A percentile compares a stretch with the other conserved stretches of the same genome.
phyloP scores from a whole-genome alignment of 2,329 filamentous ascomycete species.

The Cadophora sp. region DNA sequence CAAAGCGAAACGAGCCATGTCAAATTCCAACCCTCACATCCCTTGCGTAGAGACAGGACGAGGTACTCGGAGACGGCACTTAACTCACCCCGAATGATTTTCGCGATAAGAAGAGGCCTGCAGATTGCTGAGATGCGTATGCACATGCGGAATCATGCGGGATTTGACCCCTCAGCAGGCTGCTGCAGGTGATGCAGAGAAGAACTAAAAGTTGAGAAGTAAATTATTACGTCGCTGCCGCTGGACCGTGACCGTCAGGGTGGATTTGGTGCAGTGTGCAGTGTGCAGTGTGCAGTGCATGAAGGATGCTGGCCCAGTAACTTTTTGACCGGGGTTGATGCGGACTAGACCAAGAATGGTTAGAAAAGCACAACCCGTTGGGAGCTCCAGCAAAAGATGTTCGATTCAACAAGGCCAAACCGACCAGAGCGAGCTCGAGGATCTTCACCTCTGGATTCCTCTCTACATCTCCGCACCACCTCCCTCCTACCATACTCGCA shows the following conservation, averaged over 20 bases:
- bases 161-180: slow-evolving; percentile 4
- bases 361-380: slow-evolving; percentile 18
- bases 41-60: too few relatives aligned
- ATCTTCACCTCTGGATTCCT: slow-evolving; percentile 23
- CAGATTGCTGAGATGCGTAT: slow-evolving; percentile 25
- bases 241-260: slow-evolving; percentile 13
- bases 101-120: slow-evolving; percentile 13
- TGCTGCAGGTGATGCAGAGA: neutral
- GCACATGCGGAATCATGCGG: slow-evolving; percentile 11
- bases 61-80: neutral
- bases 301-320: neutral
- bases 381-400: slow-evolving; percentile 16
- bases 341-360: neutral
- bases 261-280: slow-evolving; percentile 16
- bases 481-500: slow-evolving; percentile 17
- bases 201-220: neutral
- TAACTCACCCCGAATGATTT: slow-evolving; percentile 9
- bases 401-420: slow-evolving; percentile 19
- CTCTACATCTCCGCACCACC: slow-evolving; percentile 22
- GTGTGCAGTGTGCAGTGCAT: neutral
- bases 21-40: neutral
- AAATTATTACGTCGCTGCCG: slow-evolving; percentile 21
- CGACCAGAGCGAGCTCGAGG: slow-evolving; percentile 18
- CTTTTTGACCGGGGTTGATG: neutral
- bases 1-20: slow-evolving; percentile 11